Evolutionary conservation across 257 asterid genomes (phyloP).

Genomic region (Penstemon eatonii): DNA sequence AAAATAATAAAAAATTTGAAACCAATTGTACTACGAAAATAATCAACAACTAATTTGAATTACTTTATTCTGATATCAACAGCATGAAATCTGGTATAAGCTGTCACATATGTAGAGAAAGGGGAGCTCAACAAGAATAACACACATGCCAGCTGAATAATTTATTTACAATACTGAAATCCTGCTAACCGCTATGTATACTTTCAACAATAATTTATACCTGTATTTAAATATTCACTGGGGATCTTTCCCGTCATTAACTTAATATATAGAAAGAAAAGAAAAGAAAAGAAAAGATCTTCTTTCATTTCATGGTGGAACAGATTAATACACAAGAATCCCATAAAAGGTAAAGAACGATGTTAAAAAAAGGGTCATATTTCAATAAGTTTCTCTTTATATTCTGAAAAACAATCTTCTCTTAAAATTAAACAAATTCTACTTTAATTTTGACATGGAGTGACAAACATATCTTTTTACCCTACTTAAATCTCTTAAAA

Average conservation of each 20-base stretch:
- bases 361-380: too few relatives aligned
- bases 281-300: neutral
- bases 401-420: too few relatives aligned
- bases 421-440: too few relatives aligned
- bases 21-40: neutral
- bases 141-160: neutral
- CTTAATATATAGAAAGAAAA: neutral
- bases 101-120: neutral
- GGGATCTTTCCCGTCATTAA: neutral
- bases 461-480: too few relatives aligned
- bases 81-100: conserved; percentile 6
- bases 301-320: neutral
- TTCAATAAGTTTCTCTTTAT: too few relatives aligned
- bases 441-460: too few relatives aligned
- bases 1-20: too few relatives aligned
- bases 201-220: neutral
- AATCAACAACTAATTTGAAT: neutral
- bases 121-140: neutral
- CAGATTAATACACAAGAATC: neutral
- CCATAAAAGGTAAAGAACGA: neutral
- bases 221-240: neutral
- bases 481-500: too few relatives aligned
- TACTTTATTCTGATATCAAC: neutral
- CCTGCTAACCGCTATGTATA: neutral
- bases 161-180: neutral